Evolutionary conservation across 2,329 filamentous ascomycete species (phyloP).

Genomic region (Aspergillus sp.): DNA sequence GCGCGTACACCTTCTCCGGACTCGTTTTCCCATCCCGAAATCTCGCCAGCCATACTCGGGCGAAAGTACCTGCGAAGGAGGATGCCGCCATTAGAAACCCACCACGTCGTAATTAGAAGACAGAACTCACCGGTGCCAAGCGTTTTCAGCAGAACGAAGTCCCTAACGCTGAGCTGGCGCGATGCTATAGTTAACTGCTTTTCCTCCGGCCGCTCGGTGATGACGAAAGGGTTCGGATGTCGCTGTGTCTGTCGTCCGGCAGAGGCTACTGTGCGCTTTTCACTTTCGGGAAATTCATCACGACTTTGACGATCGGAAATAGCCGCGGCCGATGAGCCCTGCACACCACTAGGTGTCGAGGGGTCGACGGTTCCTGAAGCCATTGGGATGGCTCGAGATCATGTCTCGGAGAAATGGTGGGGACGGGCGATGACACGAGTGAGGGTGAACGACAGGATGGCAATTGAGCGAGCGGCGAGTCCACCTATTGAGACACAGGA

Average conservation of each 20-base stretch:
- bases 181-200: slow-evolving; percentile 40
- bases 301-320: slow-evolving; percentile 15
- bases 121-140: slow-evolving; percentile 47
- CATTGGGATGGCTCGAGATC: slow-evolving; percentile 37
- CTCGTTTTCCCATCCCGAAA: slow-evolving; percentile 38
- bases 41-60: slow-evolving; percentile 50
- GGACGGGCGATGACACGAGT: slow-evolving; percentile 1
- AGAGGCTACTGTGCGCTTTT: slow-evolving; percentile 31
- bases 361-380: slow-evolving; percentile 41
- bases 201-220: slow-evolving; percentile 38
- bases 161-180: slow-evolving; percentile 37
- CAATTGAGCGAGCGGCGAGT: slow-evolving; percentile 15
- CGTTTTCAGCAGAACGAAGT: slow-evolving; percentile 50
- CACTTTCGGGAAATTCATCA: slow-evolving; percentile 27
- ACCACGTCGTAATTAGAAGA: slow-evolving; percentile 1
- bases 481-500: not conserved
- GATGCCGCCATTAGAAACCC: slow-evolving; percentile 16
- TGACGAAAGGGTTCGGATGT: slow-evolving; percentile 36
- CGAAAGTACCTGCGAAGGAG: slow-evolving; percentile 47
- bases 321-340: slow-evolving; percentile 20
- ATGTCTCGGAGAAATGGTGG: slow-evolving; percentile 29
- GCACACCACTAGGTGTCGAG: slow-evolving; percentile 30
- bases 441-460: not conserved
- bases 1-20: slow-evolving; percentile 45
- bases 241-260: slow-evolving; percentile 29